Evolutionary conservation across 148 eudicot genomes (phyloP), one percentile per base, ranked within the genome.

Genomic region (Vaccinium corymbosum): DNA sequence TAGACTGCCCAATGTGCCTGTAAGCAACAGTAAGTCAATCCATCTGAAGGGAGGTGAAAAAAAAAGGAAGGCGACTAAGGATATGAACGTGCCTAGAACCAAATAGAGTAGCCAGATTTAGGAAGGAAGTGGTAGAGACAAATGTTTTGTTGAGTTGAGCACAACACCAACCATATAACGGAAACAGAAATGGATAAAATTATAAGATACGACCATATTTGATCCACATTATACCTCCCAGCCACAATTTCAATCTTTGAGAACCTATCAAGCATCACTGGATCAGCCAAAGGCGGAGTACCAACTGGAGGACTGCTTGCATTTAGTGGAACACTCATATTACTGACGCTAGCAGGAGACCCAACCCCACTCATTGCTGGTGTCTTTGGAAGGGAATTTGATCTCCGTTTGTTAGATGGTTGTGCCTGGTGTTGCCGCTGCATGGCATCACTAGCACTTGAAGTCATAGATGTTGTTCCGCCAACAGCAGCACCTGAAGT

Each of bases 341-440:
- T 97, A 92, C 94, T 86, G 73, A 94, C 94, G 85, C 98, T 97
- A 79, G 88, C 93, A 61, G 99, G 99, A 85, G 97, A 97, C 38
- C 92, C 99, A 78, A 94, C 95, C 83, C 94, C 95, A 84, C 89
- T 93, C 84, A 96, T 92, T 57, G 84, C 88, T 29, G 92, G 92
- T 46, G 91, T 90, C 86, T 90, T 94, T 3, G 98, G 93, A 78
- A 91, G 92, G 72, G 99, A 93, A 84, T 89, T 92, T 46, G 97
- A 86, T 89, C 93, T 93, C 86, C 99, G 88, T 86, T 92, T 97
- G 35, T 87, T 89, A 81, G 88, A 86, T 80, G 86, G 81, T 81
- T 91, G 97, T 73, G 91, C 89, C 82, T 91, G 98, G 57, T 93
- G 94, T 83, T 95, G 97, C 85, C 91, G 89, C 84, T 91, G 97